Evolutionary conservation across 306 rosid species (phyloP).

Genomic region (Dryas drummondii): DNA sequence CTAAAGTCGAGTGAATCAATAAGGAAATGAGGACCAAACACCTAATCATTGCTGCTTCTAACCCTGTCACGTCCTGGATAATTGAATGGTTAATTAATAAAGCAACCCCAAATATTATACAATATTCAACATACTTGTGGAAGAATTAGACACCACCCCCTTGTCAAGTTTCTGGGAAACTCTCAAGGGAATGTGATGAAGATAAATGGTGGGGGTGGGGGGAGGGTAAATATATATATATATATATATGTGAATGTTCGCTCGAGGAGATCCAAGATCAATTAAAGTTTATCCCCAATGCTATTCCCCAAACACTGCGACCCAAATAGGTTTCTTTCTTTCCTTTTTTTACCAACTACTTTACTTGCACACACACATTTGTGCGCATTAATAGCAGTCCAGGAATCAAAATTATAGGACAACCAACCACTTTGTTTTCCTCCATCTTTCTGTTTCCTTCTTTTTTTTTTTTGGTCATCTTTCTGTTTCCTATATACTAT

Average conservation of each 20-base stretch:
- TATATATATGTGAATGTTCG: no score
- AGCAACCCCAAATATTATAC: no score
- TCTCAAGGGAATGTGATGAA: conserved; percentile 46
- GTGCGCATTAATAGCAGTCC: conserved; percentile 37
- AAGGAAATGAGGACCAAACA: conserved; percentile 46
- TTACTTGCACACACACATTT: conserved; percentile 33
- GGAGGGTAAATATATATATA: background rate
- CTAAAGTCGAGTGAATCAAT: conserved; percentile 48
- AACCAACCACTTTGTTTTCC: conserved; percentile 17
- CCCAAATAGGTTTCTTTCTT: conserved; percentile 4
- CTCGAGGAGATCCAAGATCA: conserved; percentile 4
- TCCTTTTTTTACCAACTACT: background rate
- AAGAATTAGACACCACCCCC: conserved; percentile 47
- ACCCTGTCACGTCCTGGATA: conserved; percentile 33
- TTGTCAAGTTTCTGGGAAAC: conserved; percentile 39
- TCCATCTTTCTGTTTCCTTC: conserved; percentile 28
- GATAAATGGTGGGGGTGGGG: conserved; percentile 10
- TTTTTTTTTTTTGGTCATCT: conserved; percentile 26
- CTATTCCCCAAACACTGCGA: background rate
- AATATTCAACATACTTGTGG: conserved; percentile 17
- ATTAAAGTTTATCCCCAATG: conserved; percentile 22
- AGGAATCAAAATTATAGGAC: conserved; percentile 18
- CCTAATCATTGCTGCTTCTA: conserved; percentile 49
- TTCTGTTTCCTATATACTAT: conserved; percentile 28
- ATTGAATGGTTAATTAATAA: no score